Percentiles rank a stretch among this genome's conserved stretches.
Evolutionary conservation across 177 flowering plant genomes (phyloP).

Genomic region (Vitis hybrid): DNA sequence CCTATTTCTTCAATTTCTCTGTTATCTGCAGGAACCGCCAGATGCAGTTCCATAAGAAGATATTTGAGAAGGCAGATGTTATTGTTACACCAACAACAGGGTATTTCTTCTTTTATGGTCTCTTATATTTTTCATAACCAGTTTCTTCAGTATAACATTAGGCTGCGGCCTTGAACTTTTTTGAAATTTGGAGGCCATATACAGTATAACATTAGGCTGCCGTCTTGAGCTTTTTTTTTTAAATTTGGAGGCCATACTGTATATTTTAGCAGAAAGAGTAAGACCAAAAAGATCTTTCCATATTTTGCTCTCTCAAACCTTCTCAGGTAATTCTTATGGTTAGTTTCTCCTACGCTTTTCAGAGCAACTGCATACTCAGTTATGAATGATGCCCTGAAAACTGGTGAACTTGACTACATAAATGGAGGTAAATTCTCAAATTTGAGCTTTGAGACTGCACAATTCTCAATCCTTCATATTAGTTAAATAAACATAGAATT

Average conservation of each 20-base stretch:
- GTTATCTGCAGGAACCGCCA: conserved; percentile 62
- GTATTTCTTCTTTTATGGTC: conserved; percentile 31
- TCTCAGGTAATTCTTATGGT: not conserved
- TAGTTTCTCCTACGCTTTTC: conserved; percentile 14
- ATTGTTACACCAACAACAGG: conserved; percentile 91
- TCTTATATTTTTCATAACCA: not conserved
- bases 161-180: no score
- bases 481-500: not conserved
- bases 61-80: conserved; percentile 74
- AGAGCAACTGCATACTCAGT: conserved; percentile 89
- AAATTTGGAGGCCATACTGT: no score
- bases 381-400: conserved; percentile 52
- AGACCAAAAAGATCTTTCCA: no score
- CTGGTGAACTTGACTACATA: conserved; percentile 90
- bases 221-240: no score
- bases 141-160: not conserved
- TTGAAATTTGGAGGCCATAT: no score
- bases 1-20: not conserved
- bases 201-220: not conserved
- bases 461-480: not conserved
- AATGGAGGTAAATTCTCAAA: conserved; percentile 70
- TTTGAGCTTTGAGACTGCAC: not conserved
- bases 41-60: conserved; percentile 58
- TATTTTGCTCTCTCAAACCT: not conserved
- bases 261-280: no score